phyloP scores from a whole-genome alignment of 345 rosid genomes.

The Abelmoschus esculentus region DNA sequence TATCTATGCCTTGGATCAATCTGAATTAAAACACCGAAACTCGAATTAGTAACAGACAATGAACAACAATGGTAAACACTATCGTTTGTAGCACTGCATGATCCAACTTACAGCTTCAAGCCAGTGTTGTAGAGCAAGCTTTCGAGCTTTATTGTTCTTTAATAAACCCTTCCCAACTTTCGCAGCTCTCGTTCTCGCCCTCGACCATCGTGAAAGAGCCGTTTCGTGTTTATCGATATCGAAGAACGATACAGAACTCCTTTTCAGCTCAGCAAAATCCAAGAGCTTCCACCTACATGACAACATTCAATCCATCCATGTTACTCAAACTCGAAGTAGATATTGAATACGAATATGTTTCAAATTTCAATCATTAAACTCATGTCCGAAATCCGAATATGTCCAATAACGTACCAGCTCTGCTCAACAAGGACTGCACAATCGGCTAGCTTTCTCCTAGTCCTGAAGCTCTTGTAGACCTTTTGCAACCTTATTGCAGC shows the following conservation, averaged over 20 bases:
- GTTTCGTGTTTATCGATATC: slow-evolving; percentile 88
- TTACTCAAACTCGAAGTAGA: neutral
- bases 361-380: neutral
- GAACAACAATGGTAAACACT: neutral
- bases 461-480: slow-evolving; percentile 87
- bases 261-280: slow-evolving; percentile 79
- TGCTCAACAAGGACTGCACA: slow-evolving; percentile 88
- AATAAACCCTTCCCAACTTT: slow-evolving; percentile 94
- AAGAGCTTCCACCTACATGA: slow-evolving; percentile 75
- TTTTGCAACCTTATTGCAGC: slow-evolving; percentile 86
- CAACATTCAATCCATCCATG: slow-evolving; percentile 10
- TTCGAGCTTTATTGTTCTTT: slow-evolving; percentile 79
- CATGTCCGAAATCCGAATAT: neutral
- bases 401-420: slow-evolving; percentile 47
- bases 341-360: neutral
- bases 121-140: slow-evolving; percentile 95
- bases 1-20: no score
- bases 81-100: neutral
- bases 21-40: no score
- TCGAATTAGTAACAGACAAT: slow-evolving; percentile 11
- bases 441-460: slow-evolving; percentile 91
- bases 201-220: slow-evolving; percentile 91
- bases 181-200: slow-evolving; percentile 91
- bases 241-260: slow-evolving; percentile 81
- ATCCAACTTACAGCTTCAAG: slow-evolving; percentile 83